Evolutionary conservation across 805 yeast species (phyloP).

Genomic region (Pichia cephalocereana): DNA sequence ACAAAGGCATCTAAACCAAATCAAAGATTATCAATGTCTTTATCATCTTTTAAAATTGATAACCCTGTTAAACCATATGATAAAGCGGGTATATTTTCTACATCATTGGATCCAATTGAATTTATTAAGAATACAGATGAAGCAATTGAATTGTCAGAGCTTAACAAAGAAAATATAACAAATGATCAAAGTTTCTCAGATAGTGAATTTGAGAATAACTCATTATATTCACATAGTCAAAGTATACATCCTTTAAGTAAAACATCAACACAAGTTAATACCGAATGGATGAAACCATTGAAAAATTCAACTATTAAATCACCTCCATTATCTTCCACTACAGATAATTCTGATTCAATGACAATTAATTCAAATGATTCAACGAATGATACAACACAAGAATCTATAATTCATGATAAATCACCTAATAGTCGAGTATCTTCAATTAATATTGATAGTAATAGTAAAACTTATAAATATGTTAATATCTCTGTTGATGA

Average conservation of each 20-base stretch:
- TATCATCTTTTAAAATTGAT: slow-evolving; percentile 22
- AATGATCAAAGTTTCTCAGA: background rate
- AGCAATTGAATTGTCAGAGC: background rate
- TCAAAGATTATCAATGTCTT: slow-evolving; percentile 15
- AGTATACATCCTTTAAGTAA: background rate
- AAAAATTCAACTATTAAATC: slow-evolving; percentile 4
- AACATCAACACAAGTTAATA: background rate
- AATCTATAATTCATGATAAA: background rate
- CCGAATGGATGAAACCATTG: slow-evolving; percentile 15
- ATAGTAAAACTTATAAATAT: slow-evolving; percentile 11
- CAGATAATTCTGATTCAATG: background rate
- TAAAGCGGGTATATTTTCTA: slow-evolving; percentile 25
- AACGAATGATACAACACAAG: background rate
- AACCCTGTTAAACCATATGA: slow-evolving; percentile 28
- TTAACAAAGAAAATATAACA: background rate
- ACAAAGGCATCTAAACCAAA: slow-evolving; percentile 26
- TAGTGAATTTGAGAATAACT: background rate
- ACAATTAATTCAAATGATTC: background rate
- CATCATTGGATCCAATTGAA: slow-evolving; percentile 23
- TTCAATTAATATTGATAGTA: slow-evolving; percentile 3
- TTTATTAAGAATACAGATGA: slow-evolving; percentile 8
- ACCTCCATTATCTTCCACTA: background rate
- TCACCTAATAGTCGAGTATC: background rate
- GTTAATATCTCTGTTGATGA: slow-evolving; percentile 8
- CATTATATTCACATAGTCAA: background rate